Evolutionary conservation across 208 protist species (phyloP), one percentile per base, ranked within the genome.

Genomic region (Leptomonas seymouri): DNA sequence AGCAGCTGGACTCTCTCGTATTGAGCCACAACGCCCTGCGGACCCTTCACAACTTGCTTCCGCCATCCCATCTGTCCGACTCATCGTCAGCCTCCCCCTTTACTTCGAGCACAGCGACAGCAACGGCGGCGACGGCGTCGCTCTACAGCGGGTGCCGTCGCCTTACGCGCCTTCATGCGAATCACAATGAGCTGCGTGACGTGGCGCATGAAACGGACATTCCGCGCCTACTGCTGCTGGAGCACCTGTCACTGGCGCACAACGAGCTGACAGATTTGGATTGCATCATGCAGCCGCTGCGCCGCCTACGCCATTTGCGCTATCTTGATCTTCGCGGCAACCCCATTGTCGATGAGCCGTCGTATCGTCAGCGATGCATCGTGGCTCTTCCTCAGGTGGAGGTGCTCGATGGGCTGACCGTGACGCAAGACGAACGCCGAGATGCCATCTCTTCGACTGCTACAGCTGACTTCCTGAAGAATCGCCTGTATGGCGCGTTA

Each of bases 261-360:
- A 96, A 96, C 71, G 55, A 71, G 23, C 64, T 96, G 28, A 70
- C 48, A 4, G 81, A 91, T 56, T 57, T 93, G 21, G 62, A 64
- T 36, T 59, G 46, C 23, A 77, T 85, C 18, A 57, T 83, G 45
- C 46, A 45, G 0, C 61, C 71, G 15, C 77, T 96, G 45, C 56
- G 58, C 65, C 81, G 66, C 2, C 74, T 96, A 45, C 78, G 66
- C n/a, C 71, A 57, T 12, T 74, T 96, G 23, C 64, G 59, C 16
- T 81, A 80, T 56, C 70, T 96, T 0, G 86, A 91, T 67, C 74
- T 96, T 31, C 77, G 72, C 41, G 79, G 76, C 42, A 96, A 96
- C 65, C 90, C 90, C 0, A 30, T 93, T 18, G 81, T 71, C 2
- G 86, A 86, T 23, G 85, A 90, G 45, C 62, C 80, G 31, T 57